These are phyloP conservation scores for Phytophthora idaei DNA, from an alignment of 352 stramenopile genomes.

Conservation along the genomic window DNA sequence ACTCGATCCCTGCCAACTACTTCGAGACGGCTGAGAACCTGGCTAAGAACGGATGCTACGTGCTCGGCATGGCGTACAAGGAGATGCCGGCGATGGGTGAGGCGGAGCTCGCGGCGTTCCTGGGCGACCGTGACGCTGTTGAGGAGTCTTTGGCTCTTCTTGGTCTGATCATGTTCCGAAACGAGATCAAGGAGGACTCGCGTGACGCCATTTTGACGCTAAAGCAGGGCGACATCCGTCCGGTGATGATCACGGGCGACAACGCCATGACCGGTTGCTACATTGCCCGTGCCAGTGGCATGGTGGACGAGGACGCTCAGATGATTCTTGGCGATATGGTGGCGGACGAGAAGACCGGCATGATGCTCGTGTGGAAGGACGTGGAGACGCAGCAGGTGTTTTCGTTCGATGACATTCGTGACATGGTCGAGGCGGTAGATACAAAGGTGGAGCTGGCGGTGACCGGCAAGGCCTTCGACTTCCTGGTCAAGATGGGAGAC, in stretches of 20 bases:
- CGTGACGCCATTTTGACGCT: conserved; percentile 76
- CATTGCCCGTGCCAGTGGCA: conserved; percentile 71
- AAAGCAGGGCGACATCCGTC: conserved; percentile 75
- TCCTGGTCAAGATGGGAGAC: conserved; percentile 63
- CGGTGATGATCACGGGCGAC: conserved; percentile 91
- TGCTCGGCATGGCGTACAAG: conserved; percentile 83
- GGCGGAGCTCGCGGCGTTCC: conserved; percentile 42
- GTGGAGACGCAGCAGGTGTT: conserved; percentile 62
- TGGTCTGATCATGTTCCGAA: conserved; percentile 91
- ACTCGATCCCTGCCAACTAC: conserved; percentile 78
- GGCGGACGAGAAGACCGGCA: conserved; percentile 34
- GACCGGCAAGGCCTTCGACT: conserved; percentile 76
- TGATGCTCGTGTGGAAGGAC: conserved; percentile 66
- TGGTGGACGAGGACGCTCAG: conserved; percentile 49
- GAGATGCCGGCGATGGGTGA: conserved; percentile 49
- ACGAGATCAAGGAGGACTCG: conserved; percentile 88
- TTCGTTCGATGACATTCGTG: conserved; percentile 51
- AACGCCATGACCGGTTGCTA: conserved; percentile 84
- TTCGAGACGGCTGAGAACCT: conserved; percentile 55
- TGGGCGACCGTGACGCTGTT: conserved; percentile 72
- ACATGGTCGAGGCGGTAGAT: conserved; percentile 43
- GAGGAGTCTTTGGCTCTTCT: conserved; percentile 77
- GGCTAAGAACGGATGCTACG: conserved; percentile 88
- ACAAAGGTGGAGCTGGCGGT: conserved; percentile 63
- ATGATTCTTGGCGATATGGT: conserved; percentile 76